Conservation (phyloP, 2,329 filamentous ascomycete genomes). For the Coleophoma cylindrospora region DNA sequence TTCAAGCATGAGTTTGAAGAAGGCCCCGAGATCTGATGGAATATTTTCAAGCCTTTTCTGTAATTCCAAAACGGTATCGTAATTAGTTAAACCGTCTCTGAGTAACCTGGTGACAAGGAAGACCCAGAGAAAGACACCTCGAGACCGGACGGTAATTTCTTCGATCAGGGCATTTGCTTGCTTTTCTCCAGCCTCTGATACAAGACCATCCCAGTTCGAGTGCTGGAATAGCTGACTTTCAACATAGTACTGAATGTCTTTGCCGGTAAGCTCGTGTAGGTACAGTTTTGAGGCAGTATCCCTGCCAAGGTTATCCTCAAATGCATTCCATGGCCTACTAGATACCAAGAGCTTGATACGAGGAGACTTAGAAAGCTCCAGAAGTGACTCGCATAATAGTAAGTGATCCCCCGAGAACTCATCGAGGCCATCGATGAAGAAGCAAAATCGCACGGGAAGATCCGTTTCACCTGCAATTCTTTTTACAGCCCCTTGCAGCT, state of each 20-base stretch:
- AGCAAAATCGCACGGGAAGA: slow-evolving; percentile 3
- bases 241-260: neutral
- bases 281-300: neutral
- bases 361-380: neutral
- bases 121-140: slow-evolving; percentile 5
- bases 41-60: slow-evolving; percentile 8
- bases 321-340: slow-evolving; percentile 1
- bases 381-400: neutral
- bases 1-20: slow-evolving; percentile 14
- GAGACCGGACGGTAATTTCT: too few species aligned
- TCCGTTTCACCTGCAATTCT: neutral
- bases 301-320: neutral
- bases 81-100: slow-evolving; percentile 1
- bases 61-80: slow-evolving; percentile 12
- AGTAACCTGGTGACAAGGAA: slow-evolving; percentile 1
- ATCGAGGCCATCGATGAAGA: too few species aligned
- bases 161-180: neutral
- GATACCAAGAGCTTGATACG: slow-evolving; percentile 3
- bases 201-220: neutral
- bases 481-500: slow-evolving; percentile 2
- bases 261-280: neutral
- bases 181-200: neutral
- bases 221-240: neutral
- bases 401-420: slow-evolving; percentile 5
- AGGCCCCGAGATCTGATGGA: slow-evolving; percentile 13